Evolutionary conservation across 2,329 filamentous ascomycete genomes (phyloP).

Genomic region (Aspergillus costaricaensis): DNA sequence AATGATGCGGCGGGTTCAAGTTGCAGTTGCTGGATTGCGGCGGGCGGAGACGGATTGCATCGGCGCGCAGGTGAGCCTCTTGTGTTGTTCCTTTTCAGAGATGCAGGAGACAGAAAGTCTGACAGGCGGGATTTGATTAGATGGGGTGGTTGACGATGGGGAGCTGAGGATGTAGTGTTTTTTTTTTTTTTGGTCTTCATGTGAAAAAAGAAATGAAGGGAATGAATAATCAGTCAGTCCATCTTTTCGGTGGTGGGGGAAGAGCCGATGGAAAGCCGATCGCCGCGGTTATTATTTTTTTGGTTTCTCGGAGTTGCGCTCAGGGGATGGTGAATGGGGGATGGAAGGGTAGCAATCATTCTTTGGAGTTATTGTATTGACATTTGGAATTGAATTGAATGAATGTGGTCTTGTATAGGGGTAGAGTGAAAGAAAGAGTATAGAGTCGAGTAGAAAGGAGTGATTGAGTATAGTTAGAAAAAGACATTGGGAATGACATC

Average conservation of each 20-base stretch:
- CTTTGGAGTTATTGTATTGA: neutral
- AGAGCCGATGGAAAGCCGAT: constrained; percentile 8
- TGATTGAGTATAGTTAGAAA: neutral
- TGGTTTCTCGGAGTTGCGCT: neutral
- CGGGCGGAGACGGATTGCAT: neutral
- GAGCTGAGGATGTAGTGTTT: too few species aligned
- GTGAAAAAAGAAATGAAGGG: neutral
- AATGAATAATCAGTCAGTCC: constrained; percentile 10
- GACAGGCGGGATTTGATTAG: neutral
- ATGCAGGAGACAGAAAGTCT: neutral
- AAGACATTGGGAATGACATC: neutral
- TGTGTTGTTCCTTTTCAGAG: neutral
- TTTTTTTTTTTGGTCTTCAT: neutral
- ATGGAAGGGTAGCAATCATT: neutral
- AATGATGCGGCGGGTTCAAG: constrained; percentile 4
- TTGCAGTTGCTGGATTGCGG: neutral
- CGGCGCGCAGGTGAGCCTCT: neutral
- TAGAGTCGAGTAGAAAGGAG: neutral
- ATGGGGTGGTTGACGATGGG: neutral
- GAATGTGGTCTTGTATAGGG: neutral
- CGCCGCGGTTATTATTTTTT: constrained; percentile 1
- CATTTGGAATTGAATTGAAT: neutral
- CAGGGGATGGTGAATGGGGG: neutral
- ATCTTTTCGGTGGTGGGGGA: neutral
- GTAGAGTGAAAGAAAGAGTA: too few species aligned